These are phyloP conservation scores for Rhododendron vialii DNA, from an alignment of 148 eudicot species.

Conservation along the genomic window DNA sequence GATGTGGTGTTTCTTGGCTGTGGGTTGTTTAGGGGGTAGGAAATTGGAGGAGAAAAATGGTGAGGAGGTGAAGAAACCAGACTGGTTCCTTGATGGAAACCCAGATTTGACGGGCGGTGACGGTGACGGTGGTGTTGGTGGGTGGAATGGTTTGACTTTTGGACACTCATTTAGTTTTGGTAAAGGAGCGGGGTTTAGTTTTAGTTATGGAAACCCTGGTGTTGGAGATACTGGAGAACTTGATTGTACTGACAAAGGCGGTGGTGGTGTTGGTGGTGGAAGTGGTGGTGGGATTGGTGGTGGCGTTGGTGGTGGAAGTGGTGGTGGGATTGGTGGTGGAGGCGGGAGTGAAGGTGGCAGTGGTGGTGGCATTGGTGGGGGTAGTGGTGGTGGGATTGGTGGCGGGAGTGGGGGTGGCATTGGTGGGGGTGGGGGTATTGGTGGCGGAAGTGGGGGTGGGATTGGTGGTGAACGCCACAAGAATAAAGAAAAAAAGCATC, in stretches of 20 bases:
- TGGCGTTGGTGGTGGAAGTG: background rate
- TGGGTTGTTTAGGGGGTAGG: slow-evolving; percentile 11
- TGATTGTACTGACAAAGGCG: slow-evolving; percentile 2
- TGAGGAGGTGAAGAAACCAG: slow-evolving; percentile 10
- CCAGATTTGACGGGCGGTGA: background rate
- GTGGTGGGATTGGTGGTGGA: background rate
- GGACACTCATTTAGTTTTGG: slow-evolving; percentile 13
- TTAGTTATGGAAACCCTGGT: slow-evolving; percentile 13
- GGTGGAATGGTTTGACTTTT: background rate
- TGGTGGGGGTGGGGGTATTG: background rate
- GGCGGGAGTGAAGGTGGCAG: background rate
- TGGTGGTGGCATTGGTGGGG: background rate
- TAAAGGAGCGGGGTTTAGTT: slow-evolving; percentile 10
- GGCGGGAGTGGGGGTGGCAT: background rate
- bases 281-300: background rate
- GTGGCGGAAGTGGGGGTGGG: background rate
- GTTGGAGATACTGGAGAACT: background rate
- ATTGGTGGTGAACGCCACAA: background rate
- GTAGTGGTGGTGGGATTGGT: background rate
- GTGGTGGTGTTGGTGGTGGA: background rate
- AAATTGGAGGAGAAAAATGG: slow-evolving; percentile 7
- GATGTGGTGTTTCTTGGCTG: background rate
- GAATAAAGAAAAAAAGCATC: background rate
- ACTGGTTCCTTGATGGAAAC: slow-evolving; percentile 11
- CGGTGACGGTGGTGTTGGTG: slow-evolving; percentile 1